These are phyloP conservation scores for Chrysoporthe austroafricana DNA, from an alignment of 2,329 filamentous ascomycete genomes.

Conservation along the genomic window DNA sequence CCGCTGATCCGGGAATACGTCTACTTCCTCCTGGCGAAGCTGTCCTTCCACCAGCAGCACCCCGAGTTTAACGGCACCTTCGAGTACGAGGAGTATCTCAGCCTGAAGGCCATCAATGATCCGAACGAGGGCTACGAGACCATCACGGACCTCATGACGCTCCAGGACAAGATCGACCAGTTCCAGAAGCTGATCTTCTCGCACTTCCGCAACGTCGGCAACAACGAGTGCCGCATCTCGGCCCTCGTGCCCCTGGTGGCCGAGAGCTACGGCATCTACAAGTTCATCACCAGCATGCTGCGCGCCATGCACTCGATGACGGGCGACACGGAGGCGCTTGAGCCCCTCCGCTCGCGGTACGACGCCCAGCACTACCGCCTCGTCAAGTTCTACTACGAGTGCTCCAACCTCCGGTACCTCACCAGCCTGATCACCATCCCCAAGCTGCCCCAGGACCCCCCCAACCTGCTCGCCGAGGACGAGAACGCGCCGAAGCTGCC, in stretches of 20 bases:
- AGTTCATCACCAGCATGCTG: slow-evolving; percentile 99
- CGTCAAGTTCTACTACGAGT: slow-evolving; percentile 98
- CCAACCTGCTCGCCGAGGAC: slow-evolving; percentile 84
- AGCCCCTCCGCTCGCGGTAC: slow-evolving; percentile 85
- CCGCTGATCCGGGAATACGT: slow-evolving; percentile 97
- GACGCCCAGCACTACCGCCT: slow-evolving; percentile 96
- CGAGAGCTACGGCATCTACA: slow-evolving; percentile 99
- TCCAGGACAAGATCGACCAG: slow-evolving; percentile 97
- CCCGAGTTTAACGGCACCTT: slow-evolving; percentile 98
- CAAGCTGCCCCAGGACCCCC: slow-evolving; percentile 91
- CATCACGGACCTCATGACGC: slow-evolving; percentile 91
- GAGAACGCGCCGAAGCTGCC: slow-evolving; percentile 83
- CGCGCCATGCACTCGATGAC: slow-evolving; percentile 96
- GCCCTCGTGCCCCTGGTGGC: slow-evolving; percentile 91
- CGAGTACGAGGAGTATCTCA: slow-evolving; percentile 99
- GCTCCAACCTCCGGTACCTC: slow-evolving; percentile 94
- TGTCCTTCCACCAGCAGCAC: slow-evolving; percentile 95
- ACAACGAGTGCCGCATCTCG: slow-evolving; percentile 96
- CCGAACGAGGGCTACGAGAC: slow-evolving; percentile 98
- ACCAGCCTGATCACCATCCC: slow-evolving; percentile 96
- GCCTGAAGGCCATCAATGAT: slow-evolving; percentile 96
- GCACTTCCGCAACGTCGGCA: slow-evolving; percentile 86
- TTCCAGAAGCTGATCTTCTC: slow-evolving; percentile 99
- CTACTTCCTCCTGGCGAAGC: slow-evolving; percentile 89
- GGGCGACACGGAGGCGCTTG: slow-evolving; percentile 89